These are phyloP conservation scores for Colletotrichum spaethianum DNA, from an alignment of 2,329 filamentous ascomycete genomes.

Conservation along the genomic window DNA sequence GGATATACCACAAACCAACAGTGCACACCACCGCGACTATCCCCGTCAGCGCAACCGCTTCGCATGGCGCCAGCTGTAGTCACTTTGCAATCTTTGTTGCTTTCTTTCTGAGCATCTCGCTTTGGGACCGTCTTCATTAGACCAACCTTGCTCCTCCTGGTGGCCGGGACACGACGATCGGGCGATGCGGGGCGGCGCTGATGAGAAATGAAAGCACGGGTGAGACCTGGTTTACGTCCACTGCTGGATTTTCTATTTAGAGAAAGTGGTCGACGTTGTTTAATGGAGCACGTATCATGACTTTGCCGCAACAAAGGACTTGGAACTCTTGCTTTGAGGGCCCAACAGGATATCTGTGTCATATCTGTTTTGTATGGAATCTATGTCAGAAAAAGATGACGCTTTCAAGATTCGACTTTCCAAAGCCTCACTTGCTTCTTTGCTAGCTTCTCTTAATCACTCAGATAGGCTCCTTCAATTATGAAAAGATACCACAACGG, in stretches of 20 bases:
- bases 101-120: neutral
- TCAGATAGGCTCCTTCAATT: neutral
- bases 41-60: conserved; percentile 6
- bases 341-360: no score
- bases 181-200: neutral
- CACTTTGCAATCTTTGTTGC: neutral
- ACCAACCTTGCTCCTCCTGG: neutral
- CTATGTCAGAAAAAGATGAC: no score
- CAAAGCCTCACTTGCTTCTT: neutral
- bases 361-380: no score
- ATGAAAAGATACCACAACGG: neutral
- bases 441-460: no score
- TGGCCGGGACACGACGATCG: neutral
- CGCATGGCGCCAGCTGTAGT: neutral
- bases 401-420: no score
- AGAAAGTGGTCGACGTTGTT: neutral
- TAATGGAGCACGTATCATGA: neutral
- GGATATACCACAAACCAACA: conserved; percentile 7
- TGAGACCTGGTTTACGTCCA: neutral
- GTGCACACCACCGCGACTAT: neutral
- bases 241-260: neutral
- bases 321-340: neutral
- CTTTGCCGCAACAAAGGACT: neutral
- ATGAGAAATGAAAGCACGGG: no score
- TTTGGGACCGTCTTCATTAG: conserved; percentile 2